A percentile compares a stretch with the other conserved stretches of the same genome.
Evolutionary conservation across 2,329 filamentous ascomycete species (phyloP).

Genomic region (Verticillium tricorpus): DNA sequence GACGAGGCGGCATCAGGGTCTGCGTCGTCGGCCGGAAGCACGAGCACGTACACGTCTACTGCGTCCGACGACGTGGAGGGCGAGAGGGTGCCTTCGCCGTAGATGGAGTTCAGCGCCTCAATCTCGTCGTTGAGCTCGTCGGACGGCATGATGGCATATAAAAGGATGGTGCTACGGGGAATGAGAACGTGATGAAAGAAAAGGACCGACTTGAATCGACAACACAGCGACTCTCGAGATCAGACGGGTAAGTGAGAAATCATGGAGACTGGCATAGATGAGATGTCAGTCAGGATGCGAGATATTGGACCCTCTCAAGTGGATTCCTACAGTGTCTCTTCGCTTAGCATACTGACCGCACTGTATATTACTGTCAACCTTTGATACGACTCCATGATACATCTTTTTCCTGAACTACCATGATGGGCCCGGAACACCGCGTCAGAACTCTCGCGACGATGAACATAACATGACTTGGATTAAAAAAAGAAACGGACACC

Average conservation of each 20-base stretch:
- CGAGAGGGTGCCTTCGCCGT: conserved; percentile 61
- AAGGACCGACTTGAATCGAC: too few relatives aligned
- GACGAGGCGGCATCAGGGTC: background rate
- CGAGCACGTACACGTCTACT: conserved; percentile 53
- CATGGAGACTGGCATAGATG: background rate
- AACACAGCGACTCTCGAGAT: too few relatives aligned
- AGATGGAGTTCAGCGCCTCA: conserved; percentile 81
- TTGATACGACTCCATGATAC: too few relatives aligned
- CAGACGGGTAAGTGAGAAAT: background rate
- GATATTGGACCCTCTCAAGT: background rate
- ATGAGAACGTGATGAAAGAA: too few relatives aligned
- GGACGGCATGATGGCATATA: conserved; percentile 1
- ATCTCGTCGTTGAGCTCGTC: conserved; percentile 56
- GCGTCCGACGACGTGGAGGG: conserved; percentile 33
- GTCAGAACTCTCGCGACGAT: too few relatives aligned
- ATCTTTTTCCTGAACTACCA: too few relatives aligned
- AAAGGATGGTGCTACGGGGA: too few relatives aligned
- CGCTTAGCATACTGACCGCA: background rate
- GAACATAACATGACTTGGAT: background rate
- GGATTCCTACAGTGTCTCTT: background rate
- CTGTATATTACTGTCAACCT: background rate
- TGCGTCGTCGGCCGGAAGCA: conserved; percentile 31
- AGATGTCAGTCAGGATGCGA: background rate
- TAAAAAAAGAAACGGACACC: background rate
- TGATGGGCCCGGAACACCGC: too few relatives aligned